Conservation (phyloP, 2,329 filamentous ascomycete species). For the Corniculantispora saksenae region DNA sequence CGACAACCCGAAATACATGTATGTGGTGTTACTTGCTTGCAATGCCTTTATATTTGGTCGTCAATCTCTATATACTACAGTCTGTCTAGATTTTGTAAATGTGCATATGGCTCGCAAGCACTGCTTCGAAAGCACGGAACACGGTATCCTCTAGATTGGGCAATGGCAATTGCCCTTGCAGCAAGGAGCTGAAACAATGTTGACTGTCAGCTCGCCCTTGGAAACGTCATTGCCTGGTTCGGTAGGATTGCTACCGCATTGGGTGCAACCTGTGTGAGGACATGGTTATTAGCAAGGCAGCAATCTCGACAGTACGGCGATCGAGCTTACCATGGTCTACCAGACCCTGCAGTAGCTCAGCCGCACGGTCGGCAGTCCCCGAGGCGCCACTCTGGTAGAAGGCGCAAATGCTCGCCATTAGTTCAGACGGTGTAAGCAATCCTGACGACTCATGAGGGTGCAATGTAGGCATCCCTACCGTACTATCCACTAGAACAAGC, state of each 20-base stretch:
- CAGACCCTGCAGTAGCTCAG: constrained; percentile 20
- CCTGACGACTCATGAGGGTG: neutral
- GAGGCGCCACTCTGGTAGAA: constrained; percentile 24
- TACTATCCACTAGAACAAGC: constrained; percentile 22
- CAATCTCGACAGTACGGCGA: neutral
- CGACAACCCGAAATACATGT: too few species aligned
- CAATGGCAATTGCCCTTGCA: constrained; percentile 23
- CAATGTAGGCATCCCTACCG: neutral
- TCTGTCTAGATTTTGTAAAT: too few species aligned
- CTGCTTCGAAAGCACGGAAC: too few species aligned
- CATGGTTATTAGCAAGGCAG: neutral
- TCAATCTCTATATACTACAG: too few species aligned
- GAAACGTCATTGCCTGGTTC: constrained; percentile 23
- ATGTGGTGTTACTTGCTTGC: too few species aligned
- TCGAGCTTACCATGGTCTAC: constrained; percentile 18
- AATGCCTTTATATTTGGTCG: too few species aligned
- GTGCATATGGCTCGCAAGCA: too few species aligned
- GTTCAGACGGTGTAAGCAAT: neutral
- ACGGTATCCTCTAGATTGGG: constrained; percentile 10
- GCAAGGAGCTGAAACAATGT: constrained; percentile 22
- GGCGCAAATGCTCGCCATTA: constrained; percentile 21
- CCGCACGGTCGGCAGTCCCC: constrained; percentile 21
- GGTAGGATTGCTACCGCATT: constrained; percentile 24
- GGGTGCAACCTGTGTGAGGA: constrained; percentile 17
- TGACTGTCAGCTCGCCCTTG: constrained; percentile 25